Conservation (phyloP, 192 early-diverging fungal genomes). For the Coemansia sp. region DNA sequence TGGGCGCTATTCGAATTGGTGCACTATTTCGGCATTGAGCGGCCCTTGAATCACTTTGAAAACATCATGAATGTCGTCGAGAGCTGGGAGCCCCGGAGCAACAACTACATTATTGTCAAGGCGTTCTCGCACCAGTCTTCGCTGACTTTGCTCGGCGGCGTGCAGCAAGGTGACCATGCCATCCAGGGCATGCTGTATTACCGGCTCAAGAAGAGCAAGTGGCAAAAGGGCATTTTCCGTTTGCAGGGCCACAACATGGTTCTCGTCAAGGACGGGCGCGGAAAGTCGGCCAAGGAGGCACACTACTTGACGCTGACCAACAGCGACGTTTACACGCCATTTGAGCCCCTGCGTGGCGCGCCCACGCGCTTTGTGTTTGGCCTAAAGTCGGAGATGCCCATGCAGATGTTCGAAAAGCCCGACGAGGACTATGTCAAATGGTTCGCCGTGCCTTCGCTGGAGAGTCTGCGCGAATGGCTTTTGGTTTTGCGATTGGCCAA, state of each 20-base stretch:
- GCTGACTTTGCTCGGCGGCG: conserved; percentile 28
- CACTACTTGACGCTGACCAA: conserved; percentile 61
- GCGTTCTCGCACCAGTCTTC: conserved; percentile 55
- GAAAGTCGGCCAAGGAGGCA: conserved; percentile 39
- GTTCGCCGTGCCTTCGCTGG: conserved; percentile 49
- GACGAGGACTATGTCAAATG: conserved; percentile 77
- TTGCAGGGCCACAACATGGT: conserved; percentile 53
- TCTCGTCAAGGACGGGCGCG: conserved; percentile 33
- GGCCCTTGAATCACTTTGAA: conserved; percentile 92
- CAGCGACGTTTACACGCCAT: conserved; percentile 87
- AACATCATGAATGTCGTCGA: conserved; percentile 78
- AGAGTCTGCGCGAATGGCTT: conserved; percentile 49
- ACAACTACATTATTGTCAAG: conserved; percentile 80
- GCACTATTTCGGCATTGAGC: conserved; percentile 84
- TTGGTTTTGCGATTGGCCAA: conserved; percentile 44
- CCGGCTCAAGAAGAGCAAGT: conserved; percentile 82
- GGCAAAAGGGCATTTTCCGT: conserved; percentile 76
- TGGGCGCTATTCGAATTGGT: conserved; percentile 93
- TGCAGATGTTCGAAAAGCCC: conserved; percentile 80
- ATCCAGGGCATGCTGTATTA: conserved; percentile 72
- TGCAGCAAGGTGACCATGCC: conserved; percentile 46
- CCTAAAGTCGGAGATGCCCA: conserved; percentile 76
- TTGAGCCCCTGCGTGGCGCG: conserved; percentile 64
- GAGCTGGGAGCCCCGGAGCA: conserved; percentile 78
- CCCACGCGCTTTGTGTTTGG: conserved; percentile 85